phyloP scores from a whole-genome alignment of 257 asterid genomes.

The Leptodermis oblonga region DNA sequence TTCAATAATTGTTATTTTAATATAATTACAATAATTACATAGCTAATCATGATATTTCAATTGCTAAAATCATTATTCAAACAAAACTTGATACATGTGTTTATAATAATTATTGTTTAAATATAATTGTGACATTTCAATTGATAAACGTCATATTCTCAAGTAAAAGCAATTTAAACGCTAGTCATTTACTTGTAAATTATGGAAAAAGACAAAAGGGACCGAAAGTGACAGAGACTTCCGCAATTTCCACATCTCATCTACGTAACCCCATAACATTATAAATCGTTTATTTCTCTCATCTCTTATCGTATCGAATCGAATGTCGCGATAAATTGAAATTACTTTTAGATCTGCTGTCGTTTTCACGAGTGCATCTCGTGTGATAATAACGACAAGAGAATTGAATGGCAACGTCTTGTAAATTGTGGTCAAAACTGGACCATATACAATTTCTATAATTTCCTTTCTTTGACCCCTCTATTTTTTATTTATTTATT shows the following conservation, averaged over 20 bases:
- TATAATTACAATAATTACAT: no score
- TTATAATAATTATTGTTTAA: no score
- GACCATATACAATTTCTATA: constrained; percentile 12
- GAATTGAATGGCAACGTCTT: constrained; percentile 6
- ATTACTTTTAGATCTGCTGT: not conserved
- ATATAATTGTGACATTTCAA: no score
- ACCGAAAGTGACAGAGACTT: not conserved
- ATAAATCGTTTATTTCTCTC: not conserved
- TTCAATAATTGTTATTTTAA: no score
- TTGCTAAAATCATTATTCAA: no score
- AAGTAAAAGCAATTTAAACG: no score
- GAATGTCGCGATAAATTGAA: not conserved
- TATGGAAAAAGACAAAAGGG: not conserved
- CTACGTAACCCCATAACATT: not conserved
- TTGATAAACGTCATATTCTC: no score
- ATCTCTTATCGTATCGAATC: constrained; percentile 2
- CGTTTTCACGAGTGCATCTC: constrained; percentile 7
- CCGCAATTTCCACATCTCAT: not conserved
- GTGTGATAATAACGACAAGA: constrained; percentile 1
- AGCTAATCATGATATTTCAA: no score
- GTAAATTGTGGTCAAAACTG: constrained; percentile 22
- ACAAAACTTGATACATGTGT: no score
- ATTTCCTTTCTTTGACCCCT: not conserved
- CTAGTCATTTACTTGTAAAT: no score
- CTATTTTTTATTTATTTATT: no score